Evolutionary conservation across 768 basidiomycete genomes (phyloP), one percentile per base, ranked within the genome.

Genomic region (Russula abietina): DNA sequence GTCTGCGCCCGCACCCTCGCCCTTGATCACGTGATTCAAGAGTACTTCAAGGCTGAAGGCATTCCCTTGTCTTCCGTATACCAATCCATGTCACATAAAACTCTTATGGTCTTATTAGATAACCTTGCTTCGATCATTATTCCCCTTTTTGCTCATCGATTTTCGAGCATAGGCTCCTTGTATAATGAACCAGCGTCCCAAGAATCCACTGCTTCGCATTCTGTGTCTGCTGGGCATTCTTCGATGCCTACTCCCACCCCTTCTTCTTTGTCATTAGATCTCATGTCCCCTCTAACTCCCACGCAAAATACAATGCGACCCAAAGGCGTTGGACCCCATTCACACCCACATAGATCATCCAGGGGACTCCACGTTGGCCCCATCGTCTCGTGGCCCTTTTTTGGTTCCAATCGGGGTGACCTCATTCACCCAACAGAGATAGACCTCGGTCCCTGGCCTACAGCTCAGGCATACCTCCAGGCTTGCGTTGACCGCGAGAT

Each of bases 381-480:
- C 9, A 93, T 93, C 69, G 83, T 93, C 55, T 91, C 90, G 3
- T 93, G 91, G 91, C 88, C 91, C 1, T 93, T 93, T 79, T 93
- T 93, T 71, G 91, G 91, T 51, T 87, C 89, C 4, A 85, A 87
- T 66, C 81, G 91, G 45, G 91, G 91, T 36, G 86, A 89, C 61
- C 79, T 90, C 26, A 67, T 73, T 3, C 87, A 88, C 67, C 85
- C 85, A 3, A 74, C 77, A 24, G 88, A 91, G 67, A 78, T 93
- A 39, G 78, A 90, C 68, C 84, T 91, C n/a, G 90, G 91, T 2
- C 91, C 91, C 0, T 93, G 89, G 88, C 61, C 78, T 3, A 79
- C 80, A 5, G 80, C 84, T 2, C 72, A 75, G 33, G 76, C 76
- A 7, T 93, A 93, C 71, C 74, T 91, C 24, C 70, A 73, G 5